Conservation (phyloP, 2,329 filamentous ascomycete species). For the Trichophyton schoenleinii region DNA sequence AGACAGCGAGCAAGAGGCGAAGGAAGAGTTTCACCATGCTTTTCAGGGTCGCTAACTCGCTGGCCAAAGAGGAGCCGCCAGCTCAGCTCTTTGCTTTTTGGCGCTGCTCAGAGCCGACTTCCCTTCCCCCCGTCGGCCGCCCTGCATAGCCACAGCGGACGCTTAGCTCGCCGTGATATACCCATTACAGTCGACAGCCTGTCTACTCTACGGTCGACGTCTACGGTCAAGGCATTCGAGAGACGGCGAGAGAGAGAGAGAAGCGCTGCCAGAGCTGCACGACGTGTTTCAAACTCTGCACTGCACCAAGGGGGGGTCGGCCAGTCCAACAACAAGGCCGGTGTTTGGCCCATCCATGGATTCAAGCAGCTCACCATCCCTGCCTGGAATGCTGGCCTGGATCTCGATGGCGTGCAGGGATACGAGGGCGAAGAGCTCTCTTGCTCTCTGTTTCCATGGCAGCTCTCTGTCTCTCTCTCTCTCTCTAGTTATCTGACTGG, state of each 20-base stretch:
- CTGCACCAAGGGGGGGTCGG: too few species aligned
- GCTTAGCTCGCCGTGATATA: neutral
- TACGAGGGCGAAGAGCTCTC: neutral
- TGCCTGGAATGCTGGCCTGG: neutral
- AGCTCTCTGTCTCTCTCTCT: too few species aligned
- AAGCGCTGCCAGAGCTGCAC: neutral
- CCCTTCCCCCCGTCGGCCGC: neutral
- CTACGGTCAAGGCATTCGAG: neutral
- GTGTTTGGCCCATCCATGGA: neutral
- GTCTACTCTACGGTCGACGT: neutral
- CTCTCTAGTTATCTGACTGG: too few species aligned
- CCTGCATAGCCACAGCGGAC: neutral
- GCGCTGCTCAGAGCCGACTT: neutral
- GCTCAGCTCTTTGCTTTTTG: neutral
- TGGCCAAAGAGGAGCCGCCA: neutral
- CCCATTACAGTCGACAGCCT: too few species aligned
- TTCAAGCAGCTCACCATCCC: neutral
- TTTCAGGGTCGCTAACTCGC: neutral
- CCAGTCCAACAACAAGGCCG: neutral
- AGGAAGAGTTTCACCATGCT: neutral
- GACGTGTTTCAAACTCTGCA: constrained; percentile 2
- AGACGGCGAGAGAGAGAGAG: neutral
- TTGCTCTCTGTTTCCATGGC: too few species aligned
- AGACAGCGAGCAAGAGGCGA: neutral
- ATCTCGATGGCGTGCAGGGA: neutral